These are phyloP conservation scores for Neonectria hederae DNA, from an alignment of 2,329 filamentous ascomycete species.

Conservation along the genomic window DNA sequence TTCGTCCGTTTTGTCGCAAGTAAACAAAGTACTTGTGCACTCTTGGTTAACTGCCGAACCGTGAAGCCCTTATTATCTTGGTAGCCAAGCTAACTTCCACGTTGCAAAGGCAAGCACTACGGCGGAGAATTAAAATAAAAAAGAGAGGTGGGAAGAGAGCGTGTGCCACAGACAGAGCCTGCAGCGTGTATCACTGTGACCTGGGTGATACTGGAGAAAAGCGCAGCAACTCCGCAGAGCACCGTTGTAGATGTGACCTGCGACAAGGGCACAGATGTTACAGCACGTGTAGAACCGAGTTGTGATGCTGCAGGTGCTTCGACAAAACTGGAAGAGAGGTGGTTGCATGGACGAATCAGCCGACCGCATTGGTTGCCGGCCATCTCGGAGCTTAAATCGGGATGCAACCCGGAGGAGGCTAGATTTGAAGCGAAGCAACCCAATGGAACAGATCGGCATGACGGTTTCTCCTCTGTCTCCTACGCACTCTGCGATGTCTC, in stretches of 20 bases:
- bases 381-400: constrained; percentile 22
- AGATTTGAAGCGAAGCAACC: constrained; percentile 29
- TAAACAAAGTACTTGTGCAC: not conserved
- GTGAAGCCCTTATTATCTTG: not conserved
- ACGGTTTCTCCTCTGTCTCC: constrained; percentile 17
- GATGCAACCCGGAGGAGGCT: constrained; percentile 20
- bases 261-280: not conserved
- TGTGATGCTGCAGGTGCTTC: constrained; percentile 17
- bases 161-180: no score
- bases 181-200: not conserved
- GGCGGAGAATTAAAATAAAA: not conserved
- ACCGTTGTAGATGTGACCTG: not conserved
- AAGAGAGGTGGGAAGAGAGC: no score
- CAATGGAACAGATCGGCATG: constrained; percentile 28
- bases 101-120: not conserved
- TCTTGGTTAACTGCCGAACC: not conserved
- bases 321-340: not conserved
- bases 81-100: not conserved
- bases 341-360: constrained; percentile 21
- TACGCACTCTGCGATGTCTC: constrained; percentile 31
- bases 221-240: not conserved
- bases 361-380: constrained; percentile 3
- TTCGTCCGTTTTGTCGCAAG: not conserved
- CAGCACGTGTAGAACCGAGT: not conserved
- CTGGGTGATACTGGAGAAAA: not conserved